Evolutionary conservation across 2,329 filamentous ascomycete species (phyloP).

Genomic region (Colletotrichum lindemuthianum): DNA sequence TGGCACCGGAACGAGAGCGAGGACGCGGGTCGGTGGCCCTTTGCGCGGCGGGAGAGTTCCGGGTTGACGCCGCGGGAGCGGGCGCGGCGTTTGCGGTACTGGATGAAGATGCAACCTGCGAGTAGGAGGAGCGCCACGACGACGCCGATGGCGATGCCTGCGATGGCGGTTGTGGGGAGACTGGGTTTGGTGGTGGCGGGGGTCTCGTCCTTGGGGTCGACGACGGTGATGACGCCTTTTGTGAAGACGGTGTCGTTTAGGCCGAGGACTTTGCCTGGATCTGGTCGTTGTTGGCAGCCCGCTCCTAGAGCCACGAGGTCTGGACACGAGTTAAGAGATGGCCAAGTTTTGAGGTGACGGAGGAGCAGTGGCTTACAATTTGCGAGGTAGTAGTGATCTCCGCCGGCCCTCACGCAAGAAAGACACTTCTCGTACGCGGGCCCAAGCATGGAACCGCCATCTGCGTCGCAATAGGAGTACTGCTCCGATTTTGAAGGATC

Average conservation of each 20-base stretch:
- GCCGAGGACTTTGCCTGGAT: slow-evolving; percentile 47
- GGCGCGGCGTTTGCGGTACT: slow-evolving; percentile 56
- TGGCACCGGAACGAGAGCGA: slow-evolving; percentile 64
- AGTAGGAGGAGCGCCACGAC: slow-evolving; percentile 50
- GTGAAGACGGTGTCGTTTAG: slow-evolving; percentile 60
- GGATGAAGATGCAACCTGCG: slow-evolving; percentile 55
- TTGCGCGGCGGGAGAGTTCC: slow-evolving; percentile 41
- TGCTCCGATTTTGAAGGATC: slow-evolving; percentile 43
- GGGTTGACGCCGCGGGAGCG: slow-evolving; percentile 37
- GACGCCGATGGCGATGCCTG: slow-evolving; percentile 54
- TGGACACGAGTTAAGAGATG: slow-evolving; percentile 39
- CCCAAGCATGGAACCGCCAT: slow-evolving; percentile 48
- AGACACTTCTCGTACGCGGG: slow-evolving; percentile 52
- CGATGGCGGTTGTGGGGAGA: slow-evolving; percentile 53
- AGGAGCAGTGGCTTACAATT: slow-evolving; percentile 54
- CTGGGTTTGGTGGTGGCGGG: slow-evolving; percentile 30
- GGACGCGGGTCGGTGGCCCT: slow-evolving; percentile 50
- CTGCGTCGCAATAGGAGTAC: slow-evolving; percentile 59
- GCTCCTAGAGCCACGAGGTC: slow-evolving; percentile 62
- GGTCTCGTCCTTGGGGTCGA: slow-evolving; percentile 44
- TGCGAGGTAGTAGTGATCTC: slow-evolving; percentile 54
- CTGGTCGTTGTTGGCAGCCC: slow-evolving; percentile 60
- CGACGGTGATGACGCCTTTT: slow-evolving; percentile 42
- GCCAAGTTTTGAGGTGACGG: background rate
- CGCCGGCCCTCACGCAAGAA: slow-evolving; percentile 56